Base-by-base conservation (phyloP, 805 yeast species). In the Pichia pseudocactophila region DNA sequence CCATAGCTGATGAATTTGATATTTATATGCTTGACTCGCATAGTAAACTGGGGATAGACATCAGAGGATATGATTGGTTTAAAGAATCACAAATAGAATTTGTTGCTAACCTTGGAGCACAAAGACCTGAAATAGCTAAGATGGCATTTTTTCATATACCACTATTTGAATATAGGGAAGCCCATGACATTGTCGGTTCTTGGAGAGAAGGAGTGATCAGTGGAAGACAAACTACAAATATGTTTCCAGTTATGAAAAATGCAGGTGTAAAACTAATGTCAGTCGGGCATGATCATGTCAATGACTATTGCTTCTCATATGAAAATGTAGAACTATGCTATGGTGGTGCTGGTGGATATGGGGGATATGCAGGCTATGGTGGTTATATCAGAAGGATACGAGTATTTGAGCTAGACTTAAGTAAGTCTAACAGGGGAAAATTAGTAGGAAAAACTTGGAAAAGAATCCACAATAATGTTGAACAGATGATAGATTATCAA, bases 131-230 rank as follows among this genome's bases (percentile, higher is more conserved):
- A 47, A 71, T 87, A 11, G 7, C 39, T 13, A 36, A 40, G 28
- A 78, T 92, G 87, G 95, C 95, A 1, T 90, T 92, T 54, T 84
- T 89, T 70, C 98, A 92, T 57, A 89, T 92, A 26, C 98, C 98
- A 0, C 51, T 89, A 15, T 92, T 96, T 1, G 97, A 92, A 59
- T 89, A 77, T 58, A 34, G 39, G 8, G 22, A 33, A 13, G 32
- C 28, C 13, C n/a, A 34, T 12, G 12, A 31, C 10, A 8, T 22
- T 11, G 17, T 25, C 6, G 98, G 98, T 0, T 59, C 62, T 19
- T 62, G 59, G 39, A 74, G 74, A 44, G 98, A 92, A 63, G 82
- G 77, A 0, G 73, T 84, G 8, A 22, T 22, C 8, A 22, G 25
- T 8, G 25, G 25, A 8, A 22, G 25, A 22, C 25, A 22, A 22